phyloP scores from a whole-genome alignment of 306 rosid species.

The Fragaria nilgerrensis region DNA sequence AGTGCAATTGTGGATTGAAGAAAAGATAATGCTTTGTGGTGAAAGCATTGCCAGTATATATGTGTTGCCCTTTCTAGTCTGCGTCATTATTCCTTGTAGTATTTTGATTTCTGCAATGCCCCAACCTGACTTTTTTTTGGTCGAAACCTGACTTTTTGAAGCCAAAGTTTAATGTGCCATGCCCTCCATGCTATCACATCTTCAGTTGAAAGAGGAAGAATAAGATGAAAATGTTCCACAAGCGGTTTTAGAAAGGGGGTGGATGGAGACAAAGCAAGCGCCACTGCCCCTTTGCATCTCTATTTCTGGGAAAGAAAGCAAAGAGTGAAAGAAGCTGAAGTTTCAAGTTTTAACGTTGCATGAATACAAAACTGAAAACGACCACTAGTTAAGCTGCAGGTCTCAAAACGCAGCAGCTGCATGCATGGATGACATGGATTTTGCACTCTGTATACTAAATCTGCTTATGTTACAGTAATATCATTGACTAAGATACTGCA shows the following conservation, averaged over 20 bases:
- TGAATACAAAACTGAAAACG: constrained; percentile 14
- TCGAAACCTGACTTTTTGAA: neutral
- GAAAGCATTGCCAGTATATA: neutral
- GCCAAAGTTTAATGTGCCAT: neutral
- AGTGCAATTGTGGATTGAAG: neutral
- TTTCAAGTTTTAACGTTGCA: constrained; percentile 15
- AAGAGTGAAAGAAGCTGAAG: neutral
- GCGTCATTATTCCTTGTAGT: neutral
- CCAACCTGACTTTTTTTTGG: neutral
- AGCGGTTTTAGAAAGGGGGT: constrained; percentile 22
- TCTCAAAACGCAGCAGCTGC: neutral
- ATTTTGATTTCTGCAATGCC: neutral
- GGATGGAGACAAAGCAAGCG: constrained; percentile 23
- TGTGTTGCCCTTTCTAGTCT: too few relatives aligned
- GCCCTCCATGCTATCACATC: too few relatives aligned
- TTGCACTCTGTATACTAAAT: neutral
- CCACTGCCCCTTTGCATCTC: constrained; percentile 33
- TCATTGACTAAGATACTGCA: neutral
- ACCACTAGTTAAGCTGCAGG: neutral
- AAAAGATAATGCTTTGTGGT: neutral
- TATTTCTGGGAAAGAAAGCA: constrained; percentile 4
- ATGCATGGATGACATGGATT: constrained; percentile 15
- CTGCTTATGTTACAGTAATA: neutral
- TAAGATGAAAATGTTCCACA: too few relatives aligned
- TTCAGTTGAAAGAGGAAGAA: too few relatives aligned